A percentile compares a stretch with the other conserved stretches of the same genome.
Conservation (phyloP, 2,329 filamentous ascomycete species). For the Escovopsis sp. region DNA sequence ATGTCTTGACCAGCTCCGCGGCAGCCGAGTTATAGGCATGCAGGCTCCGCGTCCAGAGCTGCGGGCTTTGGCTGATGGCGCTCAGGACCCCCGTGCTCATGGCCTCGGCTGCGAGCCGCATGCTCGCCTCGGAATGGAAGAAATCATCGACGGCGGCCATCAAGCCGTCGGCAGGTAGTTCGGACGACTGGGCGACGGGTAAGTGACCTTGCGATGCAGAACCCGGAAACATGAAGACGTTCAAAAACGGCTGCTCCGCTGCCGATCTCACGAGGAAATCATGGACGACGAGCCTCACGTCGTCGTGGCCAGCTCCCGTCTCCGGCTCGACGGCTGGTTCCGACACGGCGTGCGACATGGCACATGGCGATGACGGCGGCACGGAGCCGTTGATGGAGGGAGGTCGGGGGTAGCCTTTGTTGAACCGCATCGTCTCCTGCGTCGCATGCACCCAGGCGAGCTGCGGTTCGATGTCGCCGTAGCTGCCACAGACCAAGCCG, state of each 20-base stretch:
- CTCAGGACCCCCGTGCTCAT: conserved; percentile 10
- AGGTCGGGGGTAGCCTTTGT: no score
- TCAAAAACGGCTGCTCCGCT: conserved; percentile 8
- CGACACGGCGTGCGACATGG: no score
- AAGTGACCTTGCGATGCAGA: conserved; percentile 5
- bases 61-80: conserved; percentile 6
- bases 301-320: not conserved
- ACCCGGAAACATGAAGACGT: conserved; percentile 6
- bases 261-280: conserved; percentile 6
- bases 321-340: no score
- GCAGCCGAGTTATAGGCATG: conserved; percentile 10
- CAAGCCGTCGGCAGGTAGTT: conserved; percentile 9
- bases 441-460: not conserved
- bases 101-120: conserved; percentile 9
- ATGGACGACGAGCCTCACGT: conserved; percentile 1
- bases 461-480: not conserved
- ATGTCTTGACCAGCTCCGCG: conserved; percentile 5
- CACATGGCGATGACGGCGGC: no score
- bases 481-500: not conserved
- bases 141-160: conserved; percentile 8
- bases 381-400: no score
- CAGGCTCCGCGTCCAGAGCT: conserved; percentile 10
- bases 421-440: not conserved
- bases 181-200: conserved; percentile 3
- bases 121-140: conserved; percentile 8